Evolutionary conservation across 768 basidiomycete genomes (phyloP), one percentile per base, ranked within the genome.

Genomic region (Hypholoma sublateritium): DNA sequence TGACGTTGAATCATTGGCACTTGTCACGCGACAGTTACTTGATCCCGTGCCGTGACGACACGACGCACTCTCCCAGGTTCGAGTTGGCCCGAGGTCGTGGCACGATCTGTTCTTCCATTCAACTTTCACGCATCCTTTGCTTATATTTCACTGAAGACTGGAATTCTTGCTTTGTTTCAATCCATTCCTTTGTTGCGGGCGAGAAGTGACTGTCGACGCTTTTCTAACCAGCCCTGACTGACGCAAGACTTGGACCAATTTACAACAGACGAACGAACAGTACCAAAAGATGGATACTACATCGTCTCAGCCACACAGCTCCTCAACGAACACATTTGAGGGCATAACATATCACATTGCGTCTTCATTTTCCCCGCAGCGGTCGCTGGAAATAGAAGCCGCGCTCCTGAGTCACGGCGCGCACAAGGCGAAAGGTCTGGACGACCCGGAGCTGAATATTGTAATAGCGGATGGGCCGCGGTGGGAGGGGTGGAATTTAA

Each of bases 401-500:
- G 39, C 39, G 39, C 39, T 41, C 39, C 39, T 16, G 17, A 41
- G 2, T 5, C 17, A 41, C 6, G 39, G 39, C 39, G 39, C 39
- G 17, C 39, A 16, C 16, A 41, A 41, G 17, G 5, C 7, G 5
- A 41, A 41, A 16, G 39, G 39, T 16, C 39, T 41, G 8, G 39
- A 41, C 3, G 39, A 41, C 39, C 39, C 39, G 13, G 39, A 41
- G 16, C 17, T 41, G 39, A 41, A 41, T 41, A 14, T 41, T 25
- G 25, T 47, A 11, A 47, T 92, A 63, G 75, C 85, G 47, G 76
- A 86, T 68, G 70, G 88, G 39, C 59, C 75, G 56, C 72, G 77
- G 60, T 82, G 86, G 52, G 80, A 83, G 35, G 83, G 86, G 19
- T 83, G 80, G 64, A 74, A 81, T 54, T 72, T 74, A 9, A 64